Evolutionary conservation across 2,329 filamentous ascomycete genomes (phyloP).

Genomic region (Ophiosphaerella herpotricha): DNA sequence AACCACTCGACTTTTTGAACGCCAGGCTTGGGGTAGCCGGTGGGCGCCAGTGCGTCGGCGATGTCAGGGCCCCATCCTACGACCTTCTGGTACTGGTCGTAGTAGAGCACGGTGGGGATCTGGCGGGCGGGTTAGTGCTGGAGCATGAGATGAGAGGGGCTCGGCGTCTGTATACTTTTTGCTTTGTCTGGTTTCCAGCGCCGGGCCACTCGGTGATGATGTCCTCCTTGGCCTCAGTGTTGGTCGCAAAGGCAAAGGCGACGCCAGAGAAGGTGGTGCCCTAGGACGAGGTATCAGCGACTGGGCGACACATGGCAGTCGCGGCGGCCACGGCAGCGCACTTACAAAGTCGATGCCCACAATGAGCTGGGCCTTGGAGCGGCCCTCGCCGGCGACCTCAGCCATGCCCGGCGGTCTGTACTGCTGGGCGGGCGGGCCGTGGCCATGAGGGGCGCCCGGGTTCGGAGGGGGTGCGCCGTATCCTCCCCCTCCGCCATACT

Average conservation of each 20-base stretch:
- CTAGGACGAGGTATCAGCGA: conserved; percentile 52
- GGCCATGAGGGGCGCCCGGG: conserved; percentile 36
- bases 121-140: conserved; percentile 44
- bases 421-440: conserved; percentile 39
- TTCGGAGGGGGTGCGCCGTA: conserved; percentile 36
- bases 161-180: conserved; percentile 70
- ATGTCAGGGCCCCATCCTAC: conserved; percentile 99
- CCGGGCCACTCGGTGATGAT: conserved; percentile 99
- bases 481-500: conserved; percentile 31
- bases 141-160: not conserved
- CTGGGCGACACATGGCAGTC: conserved; percentile 24
- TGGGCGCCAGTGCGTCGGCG: conserved; percentile 92
- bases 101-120: conserved; percentile 99
- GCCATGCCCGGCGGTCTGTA: conserved; percentile 41
- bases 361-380: conserved; percentile 95
- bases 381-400: conserved; percentile 85
- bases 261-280: conserved; percentile 98
- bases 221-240: conserved; percentile 96
- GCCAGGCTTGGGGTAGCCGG: conserved; percentile 94
- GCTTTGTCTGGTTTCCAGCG: conserved; percentile 95
- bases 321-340: conserved; percentile 1
- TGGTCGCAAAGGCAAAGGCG: conserved; percentile 89
- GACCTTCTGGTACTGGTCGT: conserved; percentile 98
- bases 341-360: conserved; percentile 97
- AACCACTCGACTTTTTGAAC: conserved; percentile 99